These are phyloP conservation scores for Lodderomyces oxycetoniae DNA, from an alignment of 1,139 yeast species.

Conservation along the genomic window DNA sequence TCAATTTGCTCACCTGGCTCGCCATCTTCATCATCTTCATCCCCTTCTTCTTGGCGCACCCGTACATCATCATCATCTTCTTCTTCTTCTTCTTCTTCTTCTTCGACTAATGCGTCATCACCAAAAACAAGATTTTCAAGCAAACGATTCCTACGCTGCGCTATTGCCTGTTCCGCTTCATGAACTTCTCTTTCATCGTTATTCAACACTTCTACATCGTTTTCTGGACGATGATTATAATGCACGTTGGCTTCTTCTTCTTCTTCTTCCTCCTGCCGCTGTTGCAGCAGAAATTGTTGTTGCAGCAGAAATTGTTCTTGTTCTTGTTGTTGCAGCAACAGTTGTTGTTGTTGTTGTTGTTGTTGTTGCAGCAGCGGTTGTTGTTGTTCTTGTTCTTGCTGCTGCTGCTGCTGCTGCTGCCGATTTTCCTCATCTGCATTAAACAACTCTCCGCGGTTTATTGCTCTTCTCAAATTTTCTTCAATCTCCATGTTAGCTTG, in stretches of 20 bases:
- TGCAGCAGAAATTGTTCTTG: too few relatives aligned
- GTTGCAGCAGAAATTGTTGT: too few relatives aligned
- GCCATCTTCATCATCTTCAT: conserved; percentile 12
- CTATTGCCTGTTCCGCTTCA: too few relatives aligned
- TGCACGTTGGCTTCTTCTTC: too few relatives aligned
- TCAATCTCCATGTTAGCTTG: conserved; percentile 13
- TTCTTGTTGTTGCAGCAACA: too few relatives aligned
- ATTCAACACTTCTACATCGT: too few relatives aligned
- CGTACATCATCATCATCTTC: conserved; percentile 9
- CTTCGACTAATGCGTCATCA: conserved; percentile 6
- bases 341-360: conserved; percentile 1
- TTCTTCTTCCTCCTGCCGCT: conserved; percentile 3
- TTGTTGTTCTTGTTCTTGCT: conserved; percentile 1
- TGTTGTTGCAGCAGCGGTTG: neutral
- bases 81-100: conserved; percentile 3
- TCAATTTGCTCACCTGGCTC: conserved; percentile 13
- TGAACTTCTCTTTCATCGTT: too few relatives aligned
- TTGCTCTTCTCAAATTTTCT: conserved; percentile 21
- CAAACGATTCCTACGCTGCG: too few relatives aligned
- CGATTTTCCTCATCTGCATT: conserved; percentile 5
- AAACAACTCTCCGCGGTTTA: conserved; percentile 12
- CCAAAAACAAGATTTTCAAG: neutral
- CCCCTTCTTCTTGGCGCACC: conserved; percentile 7
- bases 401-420: neutral
- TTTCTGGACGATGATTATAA: too few relatives aligned